Evolutionary conservation across 305 asterid species (phyloP).

Genomic region (Fraxinus baroniana): DNA sequence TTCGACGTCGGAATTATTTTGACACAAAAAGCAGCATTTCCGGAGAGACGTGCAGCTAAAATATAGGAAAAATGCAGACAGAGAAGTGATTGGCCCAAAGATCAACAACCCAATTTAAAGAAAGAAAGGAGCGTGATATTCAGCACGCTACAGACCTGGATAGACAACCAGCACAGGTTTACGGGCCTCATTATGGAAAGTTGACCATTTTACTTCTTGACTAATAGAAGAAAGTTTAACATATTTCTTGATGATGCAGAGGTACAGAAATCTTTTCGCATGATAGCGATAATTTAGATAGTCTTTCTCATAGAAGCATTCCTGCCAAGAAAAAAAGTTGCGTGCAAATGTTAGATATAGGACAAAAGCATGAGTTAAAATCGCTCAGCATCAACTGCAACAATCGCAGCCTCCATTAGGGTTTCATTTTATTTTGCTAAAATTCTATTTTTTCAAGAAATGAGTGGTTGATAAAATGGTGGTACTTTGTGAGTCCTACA

Average conservation of each 20-base stretch:
- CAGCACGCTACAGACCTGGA: conserved; percentile 58
- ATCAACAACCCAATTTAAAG: conserved; percentile 6
- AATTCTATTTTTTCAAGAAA: neutral
- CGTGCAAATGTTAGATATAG: neutral
- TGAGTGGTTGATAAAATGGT: neutral
- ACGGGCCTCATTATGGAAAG: conserved; percentile 91
- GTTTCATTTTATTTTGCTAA: neutral
- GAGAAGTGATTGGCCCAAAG: conserved; percentile 10
- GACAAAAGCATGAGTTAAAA: conserved; percentile 17
- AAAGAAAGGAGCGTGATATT: neutral
- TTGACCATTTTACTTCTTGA: conserved; percentile 64
- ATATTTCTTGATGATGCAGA: conserved; percentile 71
- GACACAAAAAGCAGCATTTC: conserved; percentile 47
- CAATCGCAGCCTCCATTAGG: neutral
- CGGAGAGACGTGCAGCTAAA: conserved; percentile 58
- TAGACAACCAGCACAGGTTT: conserved; percentile 75
- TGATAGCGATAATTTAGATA: conserved; percentile 91
- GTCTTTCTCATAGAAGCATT: conserved; percentile 92
- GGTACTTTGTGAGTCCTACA: neutral
- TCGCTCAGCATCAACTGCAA: neutral
- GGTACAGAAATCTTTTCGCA: conserved; percentile 90
- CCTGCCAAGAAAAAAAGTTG: conserved; percentile 51
- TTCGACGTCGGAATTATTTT: conserved; percentile 86
- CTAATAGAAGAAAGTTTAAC: conserved; percentile 48
- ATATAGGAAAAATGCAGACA: conserved; percentile 17